These are phyloP conservation scores for Phytophthora capsici DNA, from an alignment of 352 stramenopile species.

Conservation along the genomic window DNA sequence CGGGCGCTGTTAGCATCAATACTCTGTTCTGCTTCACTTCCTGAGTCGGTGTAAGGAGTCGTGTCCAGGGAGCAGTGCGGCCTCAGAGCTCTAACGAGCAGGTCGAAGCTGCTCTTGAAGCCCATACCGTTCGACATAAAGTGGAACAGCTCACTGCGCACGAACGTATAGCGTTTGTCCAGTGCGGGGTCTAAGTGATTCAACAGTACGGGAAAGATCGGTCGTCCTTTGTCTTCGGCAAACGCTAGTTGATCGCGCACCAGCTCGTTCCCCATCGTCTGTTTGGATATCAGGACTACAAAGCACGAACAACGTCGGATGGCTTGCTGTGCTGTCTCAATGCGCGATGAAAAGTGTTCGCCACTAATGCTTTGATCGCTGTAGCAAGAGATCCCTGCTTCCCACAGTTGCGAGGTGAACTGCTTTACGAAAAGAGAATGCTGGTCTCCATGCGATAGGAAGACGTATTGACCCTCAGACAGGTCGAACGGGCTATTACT, in stretches of 20 bases:
- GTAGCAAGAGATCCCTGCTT: conserved; percentile 16
- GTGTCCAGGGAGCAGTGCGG: not conserved
- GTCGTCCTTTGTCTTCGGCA: conserved; percentile 75
- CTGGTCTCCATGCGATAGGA: conserved; percentile 30
- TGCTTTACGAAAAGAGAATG: conserved; percentile 13
- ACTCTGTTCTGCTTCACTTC: conserved; percentile 9
- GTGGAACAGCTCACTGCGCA: conserved; percentile 73
- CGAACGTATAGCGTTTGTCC: conserved; percentile 74
- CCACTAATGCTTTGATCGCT: conserved; percentile 18
- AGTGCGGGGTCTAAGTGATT: conserved; percentile 68
- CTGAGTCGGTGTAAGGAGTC: conserved; percentile 5
- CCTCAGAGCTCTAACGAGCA: conserved; percentile 3
- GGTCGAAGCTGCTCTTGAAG: conserved; percentile 60
- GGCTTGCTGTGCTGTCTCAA: conserved; percentile 47
- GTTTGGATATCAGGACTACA: conserved; percentile 66
- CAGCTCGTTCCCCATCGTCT: conserved; percentile 65
- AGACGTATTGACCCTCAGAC: conserved; percentile 13
- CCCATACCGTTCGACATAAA: conserved; percentile 59
- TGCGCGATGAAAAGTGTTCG: conserved; percentile 23
- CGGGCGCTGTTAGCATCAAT: not conserved
- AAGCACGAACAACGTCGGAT: conserved; percentile 75
- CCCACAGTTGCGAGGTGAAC: conserved; percentile 10
- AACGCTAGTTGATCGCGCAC: conserved; percentile 80
- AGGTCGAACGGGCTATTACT: conserved; percentile 28
- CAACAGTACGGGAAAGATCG: conserved; percentile 78